Evolutionary conservation across 768 basidiomycete genomes (phyloP).

Genomic region (Macrolepiota dolichaula): DNA sequence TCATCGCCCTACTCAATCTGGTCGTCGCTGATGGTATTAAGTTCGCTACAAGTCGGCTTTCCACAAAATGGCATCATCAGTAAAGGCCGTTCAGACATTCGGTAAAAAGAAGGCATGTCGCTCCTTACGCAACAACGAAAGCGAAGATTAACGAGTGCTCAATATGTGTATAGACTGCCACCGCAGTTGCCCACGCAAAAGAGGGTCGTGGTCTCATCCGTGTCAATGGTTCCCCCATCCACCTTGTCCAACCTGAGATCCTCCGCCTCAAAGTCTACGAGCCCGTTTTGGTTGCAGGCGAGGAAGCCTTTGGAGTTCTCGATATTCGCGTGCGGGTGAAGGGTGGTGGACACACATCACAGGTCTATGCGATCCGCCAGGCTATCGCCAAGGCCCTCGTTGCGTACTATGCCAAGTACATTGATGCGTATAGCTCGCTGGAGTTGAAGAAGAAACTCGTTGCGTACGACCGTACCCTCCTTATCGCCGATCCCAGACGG

Average conservation of each 20-base stretch:
- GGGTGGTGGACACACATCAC: constrained; percentile 99
- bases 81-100: constrained; percentile 96
- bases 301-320: constrained; percentile 80
- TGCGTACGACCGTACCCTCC: constrained; percentile 86
- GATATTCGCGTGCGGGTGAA: constrained; percentile 98
- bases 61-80: constrained; percentile 64
- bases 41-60: constrained; percentile 25
- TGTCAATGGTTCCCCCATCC: constrained; percentile 95
- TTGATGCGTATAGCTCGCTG: constrained; percentile 95
- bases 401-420: constrained; percentile 98
- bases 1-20: constrained; percentile 9
- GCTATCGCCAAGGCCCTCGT: constrained; percentile 97
- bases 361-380: constrained; percentile 98
- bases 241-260: constrained; percentile 92
- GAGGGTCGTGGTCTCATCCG: constrained; percentile 96
- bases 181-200: constrained; percentile 95
- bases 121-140: background rate
- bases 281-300: constrained; percentile 90
- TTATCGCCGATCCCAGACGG: constrained; percentile 94
- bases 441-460: constrained; percentile 98
- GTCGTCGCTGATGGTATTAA: constrained; percentile 16
- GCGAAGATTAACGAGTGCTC: constrained; percentile 1
- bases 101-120: constrained; percentile 96
- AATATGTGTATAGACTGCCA: constrained; percentile 70
- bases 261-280: constrained; percentile 98